Evolutionary conservation across 305 asterid genomes (phyloP).

Genomic region (Ilex paraguariensis): DNA sequence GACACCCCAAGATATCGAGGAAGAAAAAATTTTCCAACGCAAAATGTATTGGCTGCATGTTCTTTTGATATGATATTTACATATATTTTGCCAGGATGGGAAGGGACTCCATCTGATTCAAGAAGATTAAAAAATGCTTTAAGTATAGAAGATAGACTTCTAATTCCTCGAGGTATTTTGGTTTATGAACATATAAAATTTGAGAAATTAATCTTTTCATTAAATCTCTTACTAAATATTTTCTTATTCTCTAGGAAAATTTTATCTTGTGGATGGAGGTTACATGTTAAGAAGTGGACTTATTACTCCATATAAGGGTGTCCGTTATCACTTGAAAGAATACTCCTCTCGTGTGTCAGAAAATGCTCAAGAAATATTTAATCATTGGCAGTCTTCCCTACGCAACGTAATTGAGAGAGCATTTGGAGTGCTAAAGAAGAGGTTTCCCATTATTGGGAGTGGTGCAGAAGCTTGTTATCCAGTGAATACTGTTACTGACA

Average conservation of each 20-base stretch:
- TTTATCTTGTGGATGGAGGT: constrained; percentile 5
- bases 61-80: no score
- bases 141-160: not conserved
- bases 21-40: no score
- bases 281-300: constrained; percentile 5
- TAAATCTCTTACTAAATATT: no score
- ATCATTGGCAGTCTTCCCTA: not conserved
- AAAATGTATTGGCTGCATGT: no score
- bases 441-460: not conserved
- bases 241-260: not conserved
- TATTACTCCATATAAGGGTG: not conserved
- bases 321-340: constrained; percentile 1
- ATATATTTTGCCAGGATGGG: no score
- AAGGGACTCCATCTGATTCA: not conserved
- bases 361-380: no score
- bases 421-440: constrained; percentile 10
- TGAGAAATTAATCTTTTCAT: no score
- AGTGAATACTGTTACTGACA: not conserved
- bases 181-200: not conserved
- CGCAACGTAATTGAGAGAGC: constrained; percentile 14
- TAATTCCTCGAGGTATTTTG: not conserved
- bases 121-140: constrained; percentile 7
- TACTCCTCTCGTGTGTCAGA: not conserved
- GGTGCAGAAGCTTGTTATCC: not conserved
- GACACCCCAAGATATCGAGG: no score